These are phyloP conservation scores for Phaffia tasmanica DNA, from an alignment of 768 basidiomycete species.

Conservation along the genomic window DNA sequence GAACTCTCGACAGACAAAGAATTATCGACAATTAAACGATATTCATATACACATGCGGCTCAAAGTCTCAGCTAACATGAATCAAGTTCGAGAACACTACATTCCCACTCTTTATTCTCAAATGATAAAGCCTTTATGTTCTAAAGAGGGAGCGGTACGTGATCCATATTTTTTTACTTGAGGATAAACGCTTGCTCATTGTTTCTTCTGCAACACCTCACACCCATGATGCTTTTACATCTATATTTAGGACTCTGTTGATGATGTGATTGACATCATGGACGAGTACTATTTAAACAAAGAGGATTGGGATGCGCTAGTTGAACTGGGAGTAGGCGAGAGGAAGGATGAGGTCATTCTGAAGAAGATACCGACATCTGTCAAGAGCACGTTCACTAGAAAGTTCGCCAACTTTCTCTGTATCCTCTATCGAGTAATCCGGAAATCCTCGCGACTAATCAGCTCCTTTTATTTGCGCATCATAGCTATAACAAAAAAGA, in stretches of 20 bases:
- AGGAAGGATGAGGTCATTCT: constrained; percentile 60
- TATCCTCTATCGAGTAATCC: background rate
- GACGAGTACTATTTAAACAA: constrained; percentile 86
- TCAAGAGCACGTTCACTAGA: constrained; percentile 73
- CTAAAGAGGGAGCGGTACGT: constrained; percentile 57
- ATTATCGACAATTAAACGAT: constrained; percentile 67
- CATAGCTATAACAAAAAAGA: constrained; percentile 73
- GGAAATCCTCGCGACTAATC: background rate
- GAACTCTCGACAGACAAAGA: constrained; percentile 83
- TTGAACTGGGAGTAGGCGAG: constrained; percentile 82
- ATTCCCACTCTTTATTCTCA: constrained; percentile 75
- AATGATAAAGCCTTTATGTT: constrained; percentile 66
- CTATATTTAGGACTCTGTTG: constrained; percentile 54
- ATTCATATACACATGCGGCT: constrained; percentile 93
- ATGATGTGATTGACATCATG: constrained; percentile 74
- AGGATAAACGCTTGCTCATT: background rate
- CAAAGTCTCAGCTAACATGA: constrained; percentile 77
- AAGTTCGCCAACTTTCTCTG: constrained; percentile 46
- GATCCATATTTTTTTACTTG: background rate
- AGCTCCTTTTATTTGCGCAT: background rate
- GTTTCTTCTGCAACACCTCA: too few relatives aligned
- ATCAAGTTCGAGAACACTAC: constrained; percentile 83
- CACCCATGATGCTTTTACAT: background rate
- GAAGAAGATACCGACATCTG: constrained; percentile 70
- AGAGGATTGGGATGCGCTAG: constrained; percentile 93